A percentile compares a stretch with the other conserved stretches of the same genome.
Conservation (phyloP, 208 protist genomes). For the Vickermania spadyakhi region DNA sequence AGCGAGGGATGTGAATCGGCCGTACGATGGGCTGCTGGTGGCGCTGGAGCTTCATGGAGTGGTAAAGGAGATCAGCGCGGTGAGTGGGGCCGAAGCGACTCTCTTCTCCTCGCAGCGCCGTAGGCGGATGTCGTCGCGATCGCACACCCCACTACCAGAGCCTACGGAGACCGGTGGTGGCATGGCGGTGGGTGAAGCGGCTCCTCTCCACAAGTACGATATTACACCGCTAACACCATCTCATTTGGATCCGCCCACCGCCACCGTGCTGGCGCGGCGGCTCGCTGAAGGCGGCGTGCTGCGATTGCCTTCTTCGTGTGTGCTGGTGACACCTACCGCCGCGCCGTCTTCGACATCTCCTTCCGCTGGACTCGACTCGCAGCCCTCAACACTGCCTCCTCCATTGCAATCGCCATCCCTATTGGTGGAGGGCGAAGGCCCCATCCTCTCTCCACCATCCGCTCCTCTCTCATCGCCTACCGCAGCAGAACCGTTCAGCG, state of each 20-base stretch:
- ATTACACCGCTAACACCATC: no score
- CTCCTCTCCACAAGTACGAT: no score
- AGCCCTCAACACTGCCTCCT: no score
- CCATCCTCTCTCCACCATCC: background rate
- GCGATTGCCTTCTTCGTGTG: slow-evolving; percentile 53
- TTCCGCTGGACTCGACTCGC: background rate
- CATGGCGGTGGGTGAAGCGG: background rate
- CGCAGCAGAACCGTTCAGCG: background rate
- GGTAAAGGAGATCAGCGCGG: background rate
- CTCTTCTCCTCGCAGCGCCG: no score
- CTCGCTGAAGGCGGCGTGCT: slow-evolving; percentile 55
- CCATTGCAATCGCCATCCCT: no score
- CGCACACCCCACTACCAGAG: background rate
- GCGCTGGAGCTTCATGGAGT: slow-evolving; percentile 15
- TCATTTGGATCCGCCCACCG: slow-evolving; percentile 3
- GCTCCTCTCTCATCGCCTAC: background rate
- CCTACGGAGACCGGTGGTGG: background rate
- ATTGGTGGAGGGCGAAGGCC: background rate
- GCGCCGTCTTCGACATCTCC: background rate
- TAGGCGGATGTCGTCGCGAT: no score
- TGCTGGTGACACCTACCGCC: slow-evolving; percentile 21
- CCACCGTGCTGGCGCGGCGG: slow-evolving; percentile 38
- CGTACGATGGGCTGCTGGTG: slow-evolving; percentile 7
- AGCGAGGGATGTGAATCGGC: background rate
- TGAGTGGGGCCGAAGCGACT: no score